These are phyloP conservation scores for Nepenthes mirabilis DNA, from an alignment of 148 eudicot genomes.

Conservation along the genomic window DNA sequence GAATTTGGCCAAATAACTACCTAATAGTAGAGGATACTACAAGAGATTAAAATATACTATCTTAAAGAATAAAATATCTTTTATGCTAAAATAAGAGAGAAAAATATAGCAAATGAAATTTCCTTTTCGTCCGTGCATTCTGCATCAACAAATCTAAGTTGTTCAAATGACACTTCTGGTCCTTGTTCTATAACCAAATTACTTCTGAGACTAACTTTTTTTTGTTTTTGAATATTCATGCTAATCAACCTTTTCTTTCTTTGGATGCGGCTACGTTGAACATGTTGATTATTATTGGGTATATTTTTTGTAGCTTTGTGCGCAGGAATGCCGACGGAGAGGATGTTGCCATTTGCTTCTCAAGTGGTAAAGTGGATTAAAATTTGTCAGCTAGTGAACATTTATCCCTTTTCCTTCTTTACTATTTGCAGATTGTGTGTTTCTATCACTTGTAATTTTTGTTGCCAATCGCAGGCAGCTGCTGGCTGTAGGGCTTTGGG, in stretches of 20 bases:
- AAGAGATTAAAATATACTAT: too few species aligned
- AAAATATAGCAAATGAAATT: too few species aligned
- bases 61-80: too few species aligned
- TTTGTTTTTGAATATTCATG: background rate
- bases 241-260: background rate
- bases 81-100: too few species aligned
- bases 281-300: constrained; percentile 1
- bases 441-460: background rate
- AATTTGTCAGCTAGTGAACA: background rate
- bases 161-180: too few species aligned
- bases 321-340: constrained; percentile 60
- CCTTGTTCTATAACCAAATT: too few species aligned
- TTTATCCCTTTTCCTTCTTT: background rate
- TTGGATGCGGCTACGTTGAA: background rate
- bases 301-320: constrained; percentile 47
- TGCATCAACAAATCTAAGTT: too few species aligned
- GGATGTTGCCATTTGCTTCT: constrained; percentile 86
- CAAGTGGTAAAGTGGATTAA: constrained; percentile 56
- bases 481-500: constrained; percentile 75
- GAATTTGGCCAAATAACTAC: too few species aligned
- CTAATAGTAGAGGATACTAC: too few species aligned
- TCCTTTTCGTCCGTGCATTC: too few species aligned
- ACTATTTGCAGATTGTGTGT: background rate
- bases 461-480: constrained; percentile 55
- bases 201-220: too few species aligned